Evolutionary conservation across 2,329 filamentous ascomycete genomes (phyloP), one percentile per base, ranked within the genome.

Genomic region (Fusarium sp.): DNA sequence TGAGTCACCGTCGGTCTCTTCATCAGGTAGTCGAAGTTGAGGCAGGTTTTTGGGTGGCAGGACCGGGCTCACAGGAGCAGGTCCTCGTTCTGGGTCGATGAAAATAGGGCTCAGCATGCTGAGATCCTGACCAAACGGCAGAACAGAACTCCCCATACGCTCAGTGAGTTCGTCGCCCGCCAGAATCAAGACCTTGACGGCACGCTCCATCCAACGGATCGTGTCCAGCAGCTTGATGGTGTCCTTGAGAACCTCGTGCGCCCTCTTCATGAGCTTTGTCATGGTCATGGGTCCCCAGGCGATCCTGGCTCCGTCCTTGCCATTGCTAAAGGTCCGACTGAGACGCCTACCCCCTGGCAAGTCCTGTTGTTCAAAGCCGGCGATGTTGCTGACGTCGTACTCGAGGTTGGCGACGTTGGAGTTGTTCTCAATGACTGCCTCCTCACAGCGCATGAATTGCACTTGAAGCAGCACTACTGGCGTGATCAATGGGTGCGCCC

Each of bases 381-480:
- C 83, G 65, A 86, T 83, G 55, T 79, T 83, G 63, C 83, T 83
- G 5, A 86, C 84, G 29, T 84, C 83, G 31, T 79, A 78, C 70
- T 86, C 84, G 5, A 86, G 80, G 12, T 79, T 76, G 5, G 82
- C 76, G 10, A 86, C 84, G 60, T 84, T 84, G 60, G 79, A 77
- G 60, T 84, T 84, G 74, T 85, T 86, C 38, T 84, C 82, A 11
- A 81, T 80, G 27, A 86, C 83, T 16, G 83, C 83, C 63, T 85
- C 82, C 60, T 86, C 84, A 4, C 84, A 85, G 42, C 83, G 82
- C 71, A 84, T 80, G 38, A 85, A 81, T 56, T 86, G 84, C 11
- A 86, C 84, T 65, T 86, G 85, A 0, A 86, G 78, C n/a, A 86
- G 76, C 12, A 86, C 83, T 6, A 86, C 84, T 0, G 85, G 83